Base-by-base conservation (phyloP, 805 yeast genomes). In the Cyberlindnera euphorbiiphila region DNA sequence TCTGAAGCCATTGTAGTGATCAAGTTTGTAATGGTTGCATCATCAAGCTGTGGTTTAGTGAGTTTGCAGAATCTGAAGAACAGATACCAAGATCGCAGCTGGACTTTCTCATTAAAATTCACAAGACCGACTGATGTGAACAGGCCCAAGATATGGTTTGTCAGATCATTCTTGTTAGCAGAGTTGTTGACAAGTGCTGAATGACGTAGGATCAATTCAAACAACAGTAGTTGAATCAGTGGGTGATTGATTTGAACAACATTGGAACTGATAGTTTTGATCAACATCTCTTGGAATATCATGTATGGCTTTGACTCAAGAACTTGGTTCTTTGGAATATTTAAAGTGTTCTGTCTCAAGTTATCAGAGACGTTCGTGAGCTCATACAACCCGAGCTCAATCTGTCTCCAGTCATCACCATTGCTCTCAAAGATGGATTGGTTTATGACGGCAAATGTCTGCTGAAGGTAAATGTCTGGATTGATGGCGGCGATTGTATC, bases 331-430 rank as follows among this genome's bases (percentile, higher is more conserved):
- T 85, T 80, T 28, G 82, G 81, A 27, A 84, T 54, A 50, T 78
- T 78, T 60, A 87, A 75, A n/a, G 81, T 60, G 49, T 86, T 86
- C 51, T 80, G 84, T 59, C 86, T 77, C 41, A 89, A 67, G 39
- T 85, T 74, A 43, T 91, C 98, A 34, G 88, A 78, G 47, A 81
- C 79, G 47, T 80, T 82, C 36, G 78, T 74, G 54, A 93, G 71
- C 61, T 89, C 94, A 57, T 71, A 88, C 36, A 93, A 66, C 3
- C 96, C 97, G 46, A 93, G 69, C 61, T 93, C 99, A 26, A 86
- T 69, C 19, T 73, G 76, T 56, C 87, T 76, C 98, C 98, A 89
- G 46, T 79, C 76, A 7, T 46, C 49, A 17, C 52, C 49, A 3
- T 43, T 39, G 15, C 54, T 46, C 42, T 55, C 56, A 52, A 67